Evolutionary conservation across 306 rosid genomes (phyloP).

Genomic region (Senna siamea): DNA sequence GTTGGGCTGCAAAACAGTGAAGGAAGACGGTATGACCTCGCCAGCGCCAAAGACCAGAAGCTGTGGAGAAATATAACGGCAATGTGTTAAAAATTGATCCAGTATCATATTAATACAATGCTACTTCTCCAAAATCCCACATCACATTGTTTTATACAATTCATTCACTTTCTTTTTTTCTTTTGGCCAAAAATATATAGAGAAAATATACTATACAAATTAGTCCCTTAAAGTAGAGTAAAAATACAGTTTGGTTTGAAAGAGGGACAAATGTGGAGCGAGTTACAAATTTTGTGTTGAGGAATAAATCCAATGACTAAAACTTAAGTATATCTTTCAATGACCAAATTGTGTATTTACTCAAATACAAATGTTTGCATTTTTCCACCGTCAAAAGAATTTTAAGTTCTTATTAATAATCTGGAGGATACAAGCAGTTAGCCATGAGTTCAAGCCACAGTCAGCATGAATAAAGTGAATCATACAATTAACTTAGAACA

Average conservation of each 20-base stretch:
- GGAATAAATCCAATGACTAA: background rate
- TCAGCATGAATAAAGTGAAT: constrained; percentile 10
- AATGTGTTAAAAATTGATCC: constrained; percentile 36
- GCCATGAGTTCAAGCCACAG: background rate
- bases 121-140: background rate
- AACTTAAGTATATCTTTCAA: background rate
- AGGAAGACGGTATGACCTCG: constrained; percentile 79
- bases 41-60: constrained; percentile 93
- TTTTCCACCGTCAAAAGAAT: constrained; percentile 9
- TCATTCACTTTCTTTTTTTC: background rate
- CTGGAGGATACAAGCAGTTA: background rate
- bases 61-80: constrained; percentile 48
- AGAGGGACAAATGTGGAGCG: no score
- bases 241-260: background rate
- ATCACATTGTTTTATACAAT: background rate
- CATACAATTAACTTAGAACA: constrained; percentile 7
- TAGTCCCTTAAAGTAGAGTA: background rate
- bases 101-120: background rate
- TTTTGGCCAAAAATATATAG: background rate
- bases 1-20: constrained; percentile 65
- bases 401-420: background rate
- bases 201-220: background rate
- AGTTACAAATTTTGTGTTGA: background rate
- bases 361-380: background rate
- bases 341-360: background rate